Evolutionary conservation across 768 basidiomycete species (phyloP), one percentile per base, ranked within the genome.

Genomic region (Crucibulum laeve): DNA sequence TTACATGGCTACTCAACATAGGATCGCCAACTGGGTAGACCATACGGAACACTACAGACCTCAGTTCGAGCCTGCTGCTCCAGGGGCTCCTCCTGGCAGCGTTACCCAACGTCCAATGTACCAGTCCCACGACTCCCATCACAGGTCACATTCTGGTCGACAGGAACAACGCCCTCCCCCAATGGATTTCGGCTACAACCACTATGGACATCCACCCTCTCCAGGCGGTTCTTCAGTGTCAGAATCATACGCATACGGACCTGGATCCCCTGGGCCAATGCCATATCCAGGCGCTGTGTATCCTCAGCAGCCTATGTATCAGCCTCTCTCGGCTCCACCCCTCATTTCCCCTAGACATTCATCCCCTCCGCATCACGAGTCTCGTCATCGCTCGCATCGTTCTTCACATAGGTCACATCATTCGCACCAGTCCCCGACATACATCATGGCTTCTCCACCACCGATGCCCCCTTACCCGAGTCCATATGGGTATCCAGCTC

Each of bases 11-110:
- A 75, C 67, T 14, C 76, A 76, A 51, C 39, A 60, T 45, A 70
- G 76, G 44, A 71, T 79, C 4, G 64, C 72, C 0, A 65, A 68
- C 51, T 81, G 79, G 79, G 72, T 78, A 13, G 47, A 65, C 51
- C 53, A 73, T 17, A 79, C 76, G 1, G 68, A 74, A 47, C 58
- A 59, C 21, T 60, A 66, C 49, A 53, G 69, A 32, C 39, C 55
- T 5, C 46, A 60, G 25, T 68, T 68, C 48, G 50, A 59, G 47
- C 51, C 44, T 22, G 41, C 38, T 24, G 24, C 52, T 4, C 45
- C 47, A 17, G 50, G 36, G 25, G 38, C 48, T 41, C 51, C 45
- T 26, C 42, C 50, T 23, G 21, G 24, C 8, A 10, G 10, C 18
- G 8, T 24, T 19, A 35, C 43, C 28, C 39, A 44, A 25, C 47